These are phyloP conservation scores for Puccinia hordei DNA, from an alignment of 1,284 basidiomycete species.

Conservation along the genomic window DNA sequence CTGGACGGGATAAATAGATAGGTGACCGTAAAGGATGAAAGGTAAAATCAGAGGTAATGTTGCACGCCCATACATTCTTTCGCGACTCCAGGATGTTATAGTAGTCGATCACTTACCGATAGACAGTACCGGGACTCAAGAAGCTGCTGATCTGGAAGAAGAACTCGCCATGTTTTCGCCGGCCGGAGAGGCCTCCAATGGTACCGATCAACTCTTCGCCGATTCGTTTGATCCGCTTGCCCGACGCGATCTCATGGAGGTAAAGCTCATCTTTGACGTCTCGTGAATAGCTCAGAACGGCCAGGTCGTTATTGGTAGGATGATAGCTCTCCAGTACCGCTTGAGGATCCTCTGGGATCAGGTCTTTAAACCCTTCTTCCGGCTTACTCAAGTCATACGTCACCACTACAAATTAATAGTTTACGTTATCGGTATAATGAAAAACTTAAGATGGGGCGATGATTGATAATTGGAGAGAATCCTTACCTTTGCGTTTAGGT, in stretches of 20 bases:
- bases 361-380: conserved; percentile 64
- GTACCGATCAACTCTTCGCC: conserved; percentile 73
- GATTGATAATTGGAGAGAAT: conserved; percentile 63
- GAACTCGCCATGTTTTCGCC: conserved; percentile 68
- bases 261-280: conserved; percentile 83
- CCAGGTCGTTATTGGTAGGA: conserved; percentile 66
- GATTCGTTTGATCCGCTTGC: conserved; percentile 67
- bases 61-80: not conserved
- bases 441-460: conserved; percentile 57
- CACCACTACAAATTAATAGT: conserved; percentile 63
- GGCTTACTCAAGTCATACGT: conserved; percentile 68
- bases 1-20: not conserved
- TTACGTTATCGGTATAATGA: not conserved
- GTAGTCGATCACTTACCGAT: conserved; percentile 63
- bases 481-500: conserved; percentile 40
- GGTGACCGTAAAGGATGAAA: not conserved
- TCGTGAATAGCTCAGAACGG: conserved; percentile 71
- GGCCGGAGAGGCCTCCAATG: conserved; percentile 64
- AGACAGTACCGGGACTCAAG: conserved; percentile 72
- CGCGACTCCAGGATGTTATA: not conserved
- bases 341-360: conserved; percentile 71
- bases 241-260: conserved; percentile 67
- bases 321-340: conserved; percentile 67
- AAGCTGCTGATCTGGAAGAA: conserved; percentile 73
- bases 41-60: not conserved